These are phyloP conservation scores for Chamaecrista fasciculata DNA, from an alignment of 306 rosid species.

Conservation along the genomic window DNA sequence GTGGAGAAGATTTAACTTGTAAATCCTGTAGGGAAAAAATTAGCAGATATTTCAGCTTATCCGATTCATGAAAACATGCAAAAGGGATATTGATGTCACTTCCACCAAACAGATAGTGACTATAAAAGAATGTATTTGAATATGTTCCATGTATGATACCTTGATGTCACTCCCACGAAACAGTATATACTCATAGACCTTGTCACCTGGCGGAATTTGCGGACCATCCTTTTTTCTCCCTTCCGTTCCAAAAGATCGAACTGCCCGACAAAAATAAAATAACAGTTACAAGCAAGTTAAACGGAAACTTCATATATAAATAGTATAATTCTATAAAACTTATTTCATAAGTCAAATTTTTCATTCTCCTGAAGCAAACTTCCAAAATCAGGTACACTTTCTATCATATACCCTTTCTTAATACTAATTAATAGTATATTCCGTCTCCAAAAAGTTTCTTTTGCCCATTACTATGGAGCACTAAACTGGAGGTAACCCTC, in stretches of 20 bases:
- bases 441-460: neutral
- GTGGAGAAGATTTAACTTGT: conserved; percentile 89
- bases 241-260: conserved; percentile 93
- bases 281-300: conserved; percentile 19
- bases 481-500: neutral
- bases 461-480: neutral
- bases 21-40: conserved; percentile 57
- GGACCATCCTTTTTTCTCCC: conserved; percentile 93
- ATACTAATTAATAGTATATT: too few species aligned
- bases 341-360: neutral
- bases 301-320: neutral
- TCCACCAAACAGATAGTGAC: conserved; percentile 91
- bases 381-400: neutral
- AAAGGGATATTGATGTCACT: conserved; percentile 79
- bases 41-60: conserved; percentile 25
- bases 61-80: neutral
- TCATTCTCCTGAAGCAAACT: neutral
- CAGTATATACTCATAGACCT: conserved; percentile 81
- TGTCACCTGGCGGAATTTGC: conserved; percentile 80
- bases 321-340: neutral
- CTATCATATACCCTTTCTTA: neutral
- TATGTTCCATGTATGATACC: conserved; percentile 41
- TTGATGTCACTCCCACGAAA: conserved; percentile 95
- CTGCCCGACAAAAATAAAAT: conserved; percentile 46
- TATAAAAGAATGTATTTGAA: neutral